Percentiles rank a stretch among this genome's conserved stretches.
Conservation (phyloP, 305 asterid species). For the Rubia peregrina region DNA sequence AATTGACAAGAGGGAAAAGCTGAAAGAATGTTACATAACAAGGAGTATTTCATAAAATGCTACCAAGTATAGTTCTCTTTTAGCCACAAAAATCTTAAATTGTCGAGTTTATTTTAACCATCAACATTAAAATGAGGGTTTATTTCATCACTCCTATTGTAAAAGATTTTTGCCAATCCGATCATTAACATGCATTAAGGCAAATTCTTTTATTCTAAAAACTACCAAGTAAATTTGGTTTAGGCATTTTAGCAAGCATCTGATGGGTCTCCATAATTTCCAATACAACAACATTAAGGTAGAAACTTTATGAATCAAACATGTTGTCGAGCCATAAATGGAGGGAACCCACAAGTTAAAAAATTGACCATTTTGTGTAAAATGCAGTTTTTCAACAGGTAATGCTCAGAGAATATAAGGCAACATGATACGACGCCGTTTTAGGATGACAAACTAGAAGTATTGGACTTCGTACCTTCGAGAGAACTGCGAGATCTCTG, state of each 20-base stretch:
- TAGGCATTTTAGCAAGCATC: constrained; percentile 33
- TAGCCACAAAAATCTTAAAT: no score
- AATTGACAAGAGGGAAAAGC: neutral
- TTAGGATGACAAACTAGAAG: neutral
- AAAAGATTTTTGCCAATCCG: no score
- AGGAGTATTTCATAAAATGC: no score
- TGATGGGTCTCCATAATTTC: constrained; percentile 5
- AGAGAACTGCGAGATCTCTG: constrained; percentile 9
- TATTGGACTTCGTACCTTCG: neutral
- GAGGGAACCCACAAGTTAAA: neutral
- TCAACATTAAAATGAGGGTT: no score
- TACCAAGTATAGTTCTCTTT: no score
- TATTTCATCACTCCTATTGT: no score
- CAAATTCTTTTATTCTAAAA: neutral
- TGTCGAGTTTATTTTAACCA: no score
- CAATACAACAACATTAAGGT: neutral
- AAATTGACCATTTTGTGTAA: neutral
- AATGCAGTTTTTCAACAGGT: neutral
- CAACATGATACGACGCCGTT: constrained; percentile 1
- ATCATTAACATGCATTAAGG: no score
- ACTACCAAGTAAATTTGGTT: constrained; percentile 13
- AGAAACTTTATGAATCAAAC: neutral
- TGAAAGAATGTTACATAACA: neutral
- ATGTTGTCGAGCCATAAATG: neutral
- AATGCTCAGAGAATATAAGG: neutral